Conservation (phyloP, 352 stramenopile genomes). For the Phytophthora melonis region DNA sequence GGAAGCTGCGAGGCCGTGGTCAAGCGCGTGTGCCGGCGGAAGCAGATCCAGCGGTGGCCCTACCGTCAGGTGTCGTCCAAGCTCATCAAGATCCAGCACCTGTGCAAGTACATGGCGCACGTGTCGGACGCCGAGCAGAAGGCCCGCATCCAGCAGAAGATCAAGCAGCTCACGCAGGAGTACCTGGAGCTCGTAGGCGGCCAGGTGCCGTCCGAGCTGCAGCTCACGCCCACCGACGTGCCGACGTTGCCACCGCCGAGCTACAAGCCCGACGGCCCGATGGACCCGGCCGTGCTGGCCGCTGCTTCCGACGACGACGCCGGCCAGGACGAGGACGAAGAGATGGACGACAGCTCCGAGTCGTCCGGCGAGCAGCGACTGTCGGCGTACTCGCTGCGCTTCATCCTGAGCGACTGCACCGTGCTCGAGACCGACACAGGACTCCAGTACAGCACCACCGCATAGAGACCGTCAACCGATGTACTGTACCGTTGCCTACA, state of each 20-base stretch:
- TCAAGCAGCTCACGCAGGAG: slow-evolving; percentile 83
- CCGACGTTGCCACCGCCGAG: slow-evolving; percentile 57
- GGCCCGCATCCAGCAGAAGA: slow-evolving; percentile 78
- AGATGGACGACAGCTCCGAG: slow-evolving; percentile 48
- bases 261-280: slow-evolving; percentile 48
- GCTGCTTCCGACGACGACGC: slow-evolving; percentile 61
- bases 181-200: slow-evolving; percentile 82
- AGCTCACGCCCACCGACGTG: slow-evolving; percentile 65
- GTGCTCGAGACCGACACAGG: slow-evolving; percentile 76
- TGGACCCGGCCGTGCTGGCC: slow-evolving; percentile 66
- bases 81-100: slow-evolving; percentile 88
- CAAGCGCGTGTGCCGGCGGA: slow-evolving; percentile 84
- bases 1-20: slow-evolving; percentile 84
- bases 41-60: slow-evolving; percentile 84
- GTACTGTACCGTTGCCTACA: slow-evolving; percentile 36
- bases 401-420: slow-evolving; percentile 80
- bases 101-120: slow-evolving; percentile 89
- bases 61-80: slow-evolving; percentile 89
- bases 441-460: slow-evolving; percentile 57
- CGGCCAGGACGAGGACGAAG: slow-evolving; percentile 54
- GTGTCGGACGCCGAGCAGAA: slow-evolving; percentile 75
- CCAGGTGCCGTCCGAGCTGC: slow-evolving; percentile 77
- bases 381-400: slow-evolving; percentile 85
- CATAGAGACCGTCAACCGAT: slow-evolving; percentile 31
- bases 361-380: slow-evolving; percentile 39